Base-by-base conservation (phyloP, 352 stramenopile genomes). In the Halophytophthora batemanensis region DNA sequence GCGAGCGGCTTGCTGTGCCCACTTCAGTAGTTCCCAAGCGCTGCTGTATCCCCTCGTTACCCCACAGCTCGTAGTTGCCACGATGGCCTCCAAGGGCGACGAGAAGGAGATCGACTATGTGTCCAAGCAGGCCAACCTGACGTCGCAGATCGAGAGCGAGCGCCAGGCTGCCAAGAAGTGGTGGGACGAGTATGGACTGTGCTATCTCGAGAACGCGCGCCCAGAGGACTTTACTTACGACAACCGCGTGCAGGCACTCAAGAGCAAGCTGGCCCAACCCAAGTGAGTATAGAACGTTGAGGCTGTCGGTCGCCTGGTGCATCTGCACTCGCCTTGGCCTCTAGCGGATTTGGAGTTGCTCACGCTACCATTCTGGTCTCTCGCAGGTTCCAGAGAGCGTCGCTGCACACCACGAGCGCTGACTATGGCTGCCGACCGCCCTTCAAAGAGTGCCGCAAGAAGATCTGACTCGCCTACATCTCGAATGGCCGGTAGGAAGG, bases 161-260 rank as follows among this genome's bases (percentile, higher is more conserved):
- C 77, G 73, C 7, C 78, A 81, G 44, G 76, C 78, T 2, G 78
- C 78, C 43, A 92, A 89, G 62, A 75, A 69, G 23, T 92, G 81
- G 81, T 92, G 78, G 78, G 78, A 90, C 48, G 81, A 92, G 53
- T 90, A 86, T 46, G 81, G 81, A 14, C 69, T 80, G 41, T 87
- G 76, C 65, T 92, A 92, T 54, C 46, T 92, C 21, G 81, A 90
- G 43, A 77, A 88, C 52, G 70, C 74, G 36, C 86, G 84, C n/a
- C 56, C 70, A 1, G 81, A 92, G 51, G 81, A 92, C 58, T 92
- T 92, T 34, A 87, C 81, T 14, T 90, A 90, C 58, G 77, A 88
- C 48, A 88, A 80, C 56, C 81, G 81, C 45, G 83, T 90, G 23
- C 70, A 80, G n/a, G 70, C 71, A 38, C 57, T 90, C 45, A 85